Base-by-base conservation (phyloP, 2,329 filamentous ascomycete species). In the Immersiporthe knoxdaviesiana region DNA sequence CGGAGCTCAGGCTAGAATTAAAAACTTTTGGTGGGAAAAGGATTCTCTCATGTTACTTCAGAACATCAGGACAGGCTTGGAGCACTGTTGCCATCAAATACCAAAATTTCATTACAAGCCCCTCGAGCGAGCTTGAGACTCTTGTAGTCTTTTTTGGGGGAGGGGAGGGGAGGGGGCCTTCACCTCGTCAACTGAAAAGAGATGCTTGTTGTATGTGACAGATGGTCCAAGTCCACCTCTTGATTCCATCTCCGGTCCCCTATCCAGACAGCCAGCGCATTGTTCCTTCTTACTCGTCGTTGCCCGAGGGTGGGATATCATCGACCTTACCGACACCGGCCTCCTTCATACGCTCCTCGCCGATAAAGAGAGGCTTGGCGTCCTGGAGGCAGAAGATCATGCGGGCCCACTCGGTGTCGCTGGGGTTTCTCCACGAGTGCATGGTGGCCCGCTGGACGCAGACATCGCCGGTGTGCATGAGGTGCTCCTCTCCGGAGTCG, bases 371-470 rank as follows among this genome's bases (percentile, higher is more conserved):
- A 37, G 74, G 74, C 70, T 74, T 63, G 4, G 24, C 47, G 41
- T 63, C 61, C 41, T 63, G 61, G 12, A 63, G 39, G 41, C 65
- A 68, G 77, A 82, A 74, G 74, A 74, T 72, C 74, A 84, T 78
- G 39, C 83, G 74, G 21, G 79, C 77, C 81, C 81, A 83, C 61
- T 81, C 79, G 0, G 77, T 82, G 50, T 77, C 70, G 66, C 75
- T 80, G 63, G 56, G 72, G 69, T 82, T 82, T 39, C 74, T 74
- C 81, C 81, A 83, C n/a, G 75, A 78, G 74, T 85, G 83, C 76
- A 80, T 81, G n/a, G 83, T 84, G 6, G 77, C 83, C 50, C 84
- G 76, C 75, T 86, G 84, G 24, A 86, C 80, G 21, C 80, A 79
- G 30, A 84, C 76, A 73, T 86, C 84, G 1, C 84, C 84, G 37